Evolutionary conservation across 805 yeast genomes (phyloP).

Genomic region (Ogataea corticis): DNA sequence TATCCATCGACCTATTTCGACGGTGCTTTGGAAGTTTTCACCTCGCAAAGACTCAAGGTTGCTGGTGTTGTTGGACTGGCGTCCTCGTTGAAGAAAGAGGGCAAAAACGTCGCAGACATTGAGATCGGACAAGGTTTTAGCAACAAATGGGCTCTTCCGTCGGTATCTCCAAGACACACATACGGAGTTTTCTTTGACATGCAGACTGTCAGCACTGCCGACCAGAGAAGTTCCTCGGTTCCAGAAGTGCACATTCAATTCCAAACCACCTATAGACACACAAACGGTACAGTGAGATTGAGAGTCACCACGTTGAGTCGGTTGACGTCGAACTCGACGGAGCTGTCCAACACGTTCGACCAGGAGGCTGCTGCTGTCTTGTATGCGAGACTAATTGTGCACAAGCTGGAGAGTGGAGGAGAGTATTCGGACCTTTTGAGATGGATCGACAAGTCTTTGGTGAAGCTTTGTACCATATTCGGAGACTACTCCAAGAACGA

Average conservation of each 20-base stretch:
- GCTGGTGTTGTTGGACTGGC: slow-evolving; percentile 96
- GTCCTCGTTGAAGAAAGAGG: slow-evolving; percentile 65
- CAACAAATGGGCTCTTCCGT: slow-evolving; percentile 81
- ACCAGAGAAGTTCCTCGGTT: slow-evolving; percentile 39
- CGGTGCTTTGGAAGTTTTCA: slow-evolving; percentile 83
- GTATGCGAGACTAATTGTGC: slow-evolving; percentile 88
- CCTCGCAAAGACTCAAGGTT: slow-evolving; percentile 83
- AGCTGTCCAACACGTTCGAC: slow-evolving; percentile 71
- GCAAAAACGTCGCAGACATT: slow-evolving; percentile 80
- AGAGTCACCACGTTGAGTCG: slow-evolving; percentile 85
- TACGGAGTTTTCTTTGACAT: slow-evolving; percentile 91
- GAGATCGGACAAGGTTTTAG: slow-evolving; percentile 95
- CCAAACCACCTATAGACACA: slow-evolving; percentile 89
- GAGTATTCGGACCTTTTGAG: slow-evolving; percentile 78
- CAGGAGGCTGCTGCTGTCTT: slow-evolving; percentile 98
- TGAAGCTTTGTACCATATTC: slow-evolving; percentile 86
- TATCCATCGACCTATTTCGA: slow-evolving; percentile 87
- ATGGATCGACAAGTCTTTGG: slow-evolving; percentile 92
- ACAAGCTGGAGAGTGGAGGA: slow-evolving; percentile 81
- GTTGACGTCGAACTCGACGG: slow-evolving; percentile 50
- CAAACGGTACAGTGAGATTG: slow-evolving; percentile 86
- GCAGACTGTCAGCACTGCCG: slow-evolving; percentile 48
- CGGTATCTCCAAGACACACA: slow-evolving; percentile 83
- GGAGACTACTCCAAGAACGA: slow-evolving; percentile 92
- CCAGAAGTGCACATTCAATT: slow-evolving; percentile 59